Base-by-base conservation (phyloP, 2,329 filamentous ascomycete species). In the Seiridium cupressi region DNA sequence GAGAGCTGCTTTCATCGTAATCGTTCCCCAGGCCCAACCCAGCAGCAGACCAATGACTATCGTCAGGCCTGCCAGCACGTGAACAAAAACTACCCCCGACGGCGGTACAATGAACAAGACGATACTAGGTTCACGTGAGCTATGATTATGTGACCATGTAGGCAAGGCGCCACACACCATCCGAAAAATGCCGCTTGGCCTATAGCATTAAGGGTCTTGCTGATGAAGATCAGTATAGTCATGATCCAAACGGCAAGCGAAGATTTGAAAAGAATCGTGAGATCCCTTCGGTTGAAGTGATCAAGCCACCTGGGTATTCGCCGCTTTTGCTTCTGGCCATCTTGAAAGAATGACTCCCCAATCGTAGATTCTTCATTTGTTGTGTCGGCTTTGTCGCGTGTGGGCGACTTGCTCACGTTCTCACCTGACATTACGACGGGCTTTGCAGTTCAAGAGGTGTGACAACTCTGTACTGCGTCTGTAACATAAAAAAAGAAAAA, bases 101-200 rank as follows among this genome's bases (percentile, higher is more conserved):
- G 53, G 53, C 38, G 53, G 53, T 36, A 55, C 53, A n/a, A 55
- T 55, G 53, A 44, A 55, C 18, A 55, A 44, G 26, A 55, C 53
- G 18, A 55, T 38, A 32, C 53, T 55, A 31, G 5, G 2, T 5
- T n/a, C 9, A 10, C 35, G 36, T 54, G 26, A 42, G 51, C 35
- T n/a, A 6, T 32, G 11, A 9, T 7, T 5, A 5, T 5, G 35
- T 3, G 32, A 40, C 13, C n/a, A 13, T 32, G 32, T 3, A 26
- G 49, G 18, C 10, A 34, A 18, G 5, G 11, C 26, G 6, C 26
- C 5, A 26, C 3, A 10, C 5, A 54, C 51, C 51, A 54, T 36
- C 51, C 51, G 35, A 54, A 54, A 35, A 54, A 54, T 5, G 51
- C 40, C 11, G 51, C 51, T n/a, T 36, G 32, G 6, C 51, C 51